These are phyloP conservation scores for Oryza punctata DNA, from an alignment of 176 grass and related monocot species.

Conservation along the genomic window DNA sequence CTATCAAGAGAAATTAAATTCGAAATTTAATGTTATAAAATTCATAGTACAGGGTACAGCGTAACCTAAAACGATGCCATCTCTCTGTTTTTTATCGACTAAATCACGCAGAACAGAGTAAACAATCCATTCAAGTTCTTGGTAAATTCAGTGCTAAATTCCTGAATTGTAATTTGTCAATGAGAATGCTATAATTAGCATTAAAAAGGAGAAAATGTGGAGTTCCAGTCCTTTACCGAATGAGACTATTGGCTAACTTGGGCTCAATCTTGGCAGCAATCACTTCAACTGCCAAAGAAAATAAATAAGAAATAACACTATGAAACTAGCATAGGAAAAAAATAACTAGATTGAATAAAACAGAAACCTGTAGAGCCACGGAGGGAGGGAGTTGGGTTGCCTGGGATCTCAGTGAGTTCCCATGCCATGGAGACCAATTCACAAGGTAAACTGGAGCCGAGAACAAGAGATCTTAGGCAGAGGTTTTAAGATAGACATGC, in stretches of 20 bases:
- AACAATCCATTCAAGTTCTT: not conserved
- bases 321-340: not conserved
- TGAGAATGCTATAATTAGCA: not conserved
- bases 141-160: not conserved
- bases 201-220: not conserved
- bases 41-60: constrained; percentile 8
- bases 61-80: not conserved
- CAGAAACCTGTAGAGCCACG: constrained; percentile 36
- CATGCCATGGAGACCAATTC: constrained; percentile 21
- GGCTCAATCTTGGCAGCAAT: constrained; percentile 46
- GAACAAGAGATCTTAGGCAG: not conserved
- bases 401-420: constrained; percentile 37
- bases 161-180: not conserved
- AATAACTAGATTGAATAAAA: not conserved
- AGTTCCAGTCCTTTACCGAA: constrained; percentile 34
- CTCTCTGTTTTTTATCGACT: not conserved
- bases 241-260: constrained; percentile 42
- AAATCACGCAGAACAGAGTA: not conserved
- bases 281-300: constrained; percentile 42
- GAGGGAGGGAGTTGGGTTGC: constrained; percentile 12
- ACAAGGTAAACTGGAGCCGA: not conserved
- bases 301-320: not conserved
- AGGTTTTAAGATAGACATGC: no score
- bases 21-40: not conserved
- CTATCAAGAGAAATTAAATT: not conserved